Evolutionary conservation across 139 green algal species (phyloP).

Genomic region (Yamagishiella unicocca): DNA sequence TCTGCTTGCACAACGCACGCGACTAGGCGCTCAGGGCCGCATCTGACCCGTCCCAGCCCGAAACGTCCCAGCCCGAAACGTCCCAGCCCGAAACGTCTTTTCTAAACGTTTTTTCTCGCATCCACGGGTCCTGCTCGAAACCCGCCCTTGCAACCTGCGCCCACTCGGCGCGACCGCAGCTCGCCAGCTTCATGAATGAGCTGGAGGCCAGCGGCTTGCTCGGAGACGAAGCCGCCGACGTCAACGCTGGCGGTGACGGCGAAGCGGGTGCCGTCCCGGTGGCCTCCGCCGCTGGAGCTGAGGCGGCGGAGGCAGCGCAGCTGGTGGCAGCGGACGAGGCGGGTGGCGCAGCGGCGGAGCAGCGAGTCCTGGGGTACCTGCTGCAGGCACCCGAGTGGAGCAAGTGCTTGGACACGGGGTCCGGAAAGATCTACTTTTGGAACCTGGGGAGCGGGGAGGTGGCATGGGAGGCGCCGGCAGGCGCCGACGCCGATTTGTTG

Average conservation of each 20-base stretch:
- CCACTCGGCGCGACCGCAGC: slow-evolving; percentile 53
- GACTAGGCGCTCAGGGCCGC: too few species aligned
- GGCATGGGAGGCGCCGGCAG: slow-evolving; percentile 73
- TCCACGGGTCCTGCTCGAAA: too few species aligned
- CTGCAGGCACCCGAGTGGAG: slow-evolving; percentile 63
- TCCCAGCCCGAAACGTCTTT: too few species aligned
- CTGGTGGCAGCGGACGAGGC: too few species aligned
- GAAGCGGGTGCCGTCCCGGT: too few species aligned
- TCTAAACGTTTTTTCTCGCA: too few species aligned
- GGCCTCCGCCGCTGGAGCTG: background rate
- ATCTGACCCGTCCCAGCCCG: too few species aligned
- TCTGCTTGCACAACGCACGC: too few species aligned
- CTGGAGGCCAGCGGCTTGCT: slow-evolving; percentile 82
- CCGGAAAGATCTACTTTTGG: slow-evolving; percentile 80
- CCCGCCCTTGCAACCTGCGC: too few species aligned
- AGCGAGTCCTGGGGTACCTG: slow-evolving; percentile 75
- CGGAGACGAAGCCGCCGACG: background rate
- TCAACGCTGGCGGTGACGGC: background rate
- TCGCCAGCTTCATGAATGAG: slow-evolving; percentile 82
- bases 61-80: too few species aligned
- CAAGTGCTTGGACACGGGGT: slow-evolving; percentile 75
- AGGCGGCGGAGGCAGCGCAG: background rate
- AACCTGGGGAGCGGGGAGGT: slow-evolving; percentile 73
- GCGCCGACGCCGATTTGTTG: slow-evolving; percentile 56
- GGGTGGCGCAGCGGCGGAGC: slow-evolving; percentile 51